Evolutionary conservation across 108 stramenopile species (phyloP).

Genomic region (Cyclotella cryptica): DNA sequence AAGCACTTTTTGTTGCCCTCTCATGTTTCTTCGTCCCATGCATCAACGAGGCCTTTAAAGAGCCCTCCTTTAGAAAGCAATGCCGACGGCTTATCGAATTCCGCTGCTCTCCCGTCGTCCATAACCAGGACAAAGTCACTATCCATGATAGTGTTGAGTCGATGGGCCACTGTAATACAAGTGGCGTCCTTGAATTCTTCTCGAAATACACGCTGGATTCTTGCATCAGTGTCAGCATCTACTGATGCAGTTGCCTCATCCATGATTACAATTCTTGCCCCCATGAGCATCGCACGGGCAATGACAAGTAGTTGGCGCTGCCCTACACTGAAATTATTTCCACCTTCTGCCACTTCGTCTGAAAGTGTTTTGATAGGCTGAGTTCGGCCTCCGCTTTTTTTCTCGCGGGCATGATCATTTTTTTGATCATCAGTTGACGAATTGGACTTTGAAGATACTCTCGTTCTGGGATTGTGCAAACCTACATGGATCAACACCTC

Average conservation of each 20-base stretch:
- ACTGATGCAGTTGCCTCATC: conserved; percentile 91
- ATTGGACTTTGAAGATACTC: conserved; percentile 45
- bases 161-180: conserved; percentile 92
- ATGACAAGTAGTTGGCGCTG: conserved; percentile 97
- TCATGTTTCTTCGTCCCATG: conserved; percentile 53
- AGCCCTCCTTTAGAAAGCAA: conserved; percentile 71
- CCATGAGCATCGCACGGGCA: conserved; percentile 89
- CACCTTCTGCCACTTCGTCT: conserved; percentile 85
- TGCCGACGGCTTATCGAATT: conserved; percentile 77
- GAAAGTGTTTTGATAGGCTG: conserved; percentile 67
- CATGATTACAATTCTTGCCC: conserved; percentile 83
- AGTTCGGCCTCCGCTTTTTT: conserved; percentile 30
- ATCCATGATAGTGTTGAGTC: conserved; percentile 97
- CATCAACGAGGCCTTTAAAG: conserved; percentile 80
- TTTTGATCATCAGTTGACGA: conserved; percentile 29
- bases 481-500: conserved; percentile 83
- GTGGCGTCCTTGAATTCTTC: conserved; percentile 77
- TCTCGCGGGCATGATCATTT: background rate
- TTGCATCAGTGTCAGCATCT: conserved; percentile 91
- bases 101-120: conserved; percentile 86
- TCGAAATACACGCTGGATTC: conserved; percentile 88
- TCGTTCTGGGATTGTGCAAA: conserved; percentile 31
- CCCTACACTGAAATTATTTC: conserved; percentile 93
- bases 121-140: conserved; percentile 93
- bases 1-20: background rate